phyloP scores from a whole-genome alignment of 73 alveolate species.

The Tetrahymena thermophila region DNA sequence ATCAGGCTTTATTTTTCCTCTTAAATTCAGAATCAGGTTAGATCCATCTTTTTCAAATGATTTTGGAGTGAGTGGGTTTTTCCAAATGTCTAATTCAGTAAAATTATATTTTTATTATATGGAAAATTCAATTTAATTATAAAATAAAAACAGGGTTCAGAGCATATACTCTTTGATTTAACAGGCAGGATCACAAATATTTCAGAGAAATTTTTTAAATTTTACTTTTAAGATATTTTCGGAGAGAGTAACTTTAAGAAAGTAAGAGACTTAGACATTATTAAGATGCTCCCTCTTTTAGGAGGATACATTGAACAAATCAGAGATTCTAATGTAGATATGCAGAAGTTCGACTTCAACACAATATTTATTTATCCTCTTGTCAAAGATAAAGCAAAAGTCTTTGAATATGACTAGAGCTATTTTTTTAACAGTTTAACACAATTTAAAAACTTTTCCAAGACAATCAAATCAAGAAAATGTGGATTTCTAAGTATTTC shows the following conservation, averaged over 20 bases:
- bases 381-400: background rate
- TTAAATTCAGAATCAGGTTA: background rate
- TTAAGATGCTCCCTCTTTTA: background rate
- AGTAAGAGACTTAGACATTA: background rate
- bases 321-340: background rate
- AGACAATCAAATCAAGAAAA: background rate
- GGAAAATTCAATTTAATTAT: background rate
- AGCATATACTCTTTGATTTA: background rate
- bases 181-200: background rate
- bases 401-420: background rate
- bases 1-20: background rate
- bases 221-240: background rate
- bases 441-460: background rate
- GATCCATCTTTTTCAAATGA: background rate
- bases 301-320: background rate
- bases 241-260: background rate
- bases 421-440: background rate
- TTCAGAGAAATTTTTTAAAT: background rate
- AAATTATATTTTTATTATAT: background rate
- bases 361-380: background rate
- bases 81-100: background rate
- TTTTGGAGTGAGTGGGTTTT: background rate
- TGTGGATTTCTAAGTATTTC: background rate
- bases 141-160: background rate
- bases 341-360: background rate